A percentile compares a stretch with the other conserved stretches of the same genome.
Evolutionary conservation across 2,329 filamentous ascomycete species (phyloP).

Genomic region (Lasiodiplodia sp.): DNA sequence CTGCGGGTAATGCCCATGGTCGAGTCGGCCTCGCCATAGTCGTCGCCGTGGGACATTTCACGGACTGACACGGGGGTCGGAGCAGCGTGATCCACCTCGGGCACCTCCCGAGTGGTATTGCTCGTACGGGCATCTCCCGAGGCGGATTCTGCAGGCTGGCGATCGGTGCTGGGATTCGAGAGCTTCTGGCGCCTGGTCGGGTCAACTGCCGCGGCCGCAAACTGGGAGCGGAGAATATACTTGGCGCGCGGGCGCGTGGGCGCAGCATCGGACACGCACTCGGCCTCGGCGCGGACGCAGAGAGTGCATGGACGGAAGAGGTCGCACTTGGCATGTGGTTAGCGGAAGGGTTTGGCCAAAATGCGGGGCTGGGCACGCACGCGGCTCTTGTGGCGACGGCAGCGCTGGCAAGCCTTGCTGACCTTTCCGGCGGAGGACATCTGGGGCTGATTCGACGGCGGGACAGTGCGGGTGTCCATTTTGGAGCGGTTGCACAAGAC

Average conservation of each 20-base stretch:
- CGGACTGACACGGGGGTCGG: neutral
- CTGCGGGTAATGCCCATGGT: slow-evolving; percentile 46
- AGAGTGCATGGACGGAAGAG: slow-evolving; percentile 44
- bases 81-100: neutral
- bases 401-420: slow-evolving; percentile 42
- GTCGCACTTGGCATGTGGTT: slow-evolving; percentile 40
- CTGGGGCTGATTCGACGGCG: slow-evolving; percentile 1
- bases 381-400: slow-evolving; percentile 42
- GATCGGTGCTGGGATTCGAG: neutral
- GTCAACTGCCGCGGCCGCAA: neutral
- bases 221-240: neutral
- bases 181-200: neutral
- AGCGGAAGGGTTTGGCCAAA: neutral
- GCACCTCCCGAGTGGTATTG: neutral
- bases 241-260: slow-evolving; percentile 28
- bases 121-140: neutral
- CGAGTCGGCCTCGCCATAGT: slow-evolving; percentile 43
- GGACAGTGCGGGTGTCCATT: neutral
- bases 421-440: slow-evolving; percentile 32
- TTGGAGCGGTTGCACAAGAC: neutral
- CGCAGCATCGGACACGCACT: slow-evolving; percentile 28
- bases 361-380: slow-evolving; percentile 32
- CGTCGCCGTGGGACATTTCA: slow-evolving; percentile 18
- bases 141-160: neutral
- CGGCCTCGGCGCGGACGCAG: slow-evolving; percentile 41